A percentile compares a stretch with the other conserved stretches of the same genome.
Conservation (phyloP, 192 early-diverging fungal genomes). For the Umbelopsis sp. region DNA sequence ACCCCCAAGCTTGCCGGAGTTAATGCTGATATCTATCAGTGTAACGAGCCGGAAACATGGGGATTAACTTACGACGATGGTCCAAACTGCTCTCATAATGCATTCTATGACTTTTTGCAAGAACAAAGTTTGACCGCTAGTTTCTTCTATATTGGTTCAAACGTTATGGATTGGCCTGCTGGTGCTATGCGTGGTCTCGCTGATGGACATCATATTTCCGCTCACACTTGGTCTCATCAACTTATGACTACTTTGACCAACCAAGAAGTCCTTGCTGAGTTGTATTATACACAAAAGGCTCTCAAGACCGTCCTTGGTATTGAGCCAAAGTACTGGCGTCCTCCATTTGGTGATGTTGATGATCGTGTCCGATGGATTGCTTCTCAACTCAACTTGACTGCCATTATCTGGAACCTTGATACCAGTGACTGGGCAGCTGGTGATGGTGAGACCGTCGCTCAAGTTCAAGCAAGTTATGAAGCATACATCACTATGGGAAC, state of each 20-base stretch:
- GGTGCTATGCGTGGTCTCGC: constrained; percentile 35
- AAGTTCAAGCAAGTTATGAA: constrained; percentile 15
- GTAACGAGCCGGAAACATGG: constrained; percentile 49
- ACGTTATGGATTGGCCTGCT: constrained; percentile 39
- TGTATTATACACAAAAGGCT: constrained; percentile 48
- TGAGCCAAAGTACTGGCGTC: constrained; percentile 59
- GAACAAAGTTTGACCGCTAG: constrained; percentile 35
- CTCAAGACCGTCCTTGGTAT: constrained; percentile 48
- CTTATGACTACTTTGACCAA: constrained; percentile 41
- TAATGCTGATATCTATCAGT: constrained; percentile 28
- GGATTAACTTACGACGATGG: constrained; percentile 69
- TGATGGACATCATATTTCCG: constrained; percentile 61
- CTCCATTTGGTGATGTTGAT: constrained; percentile 59
- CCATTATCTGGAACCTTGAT: constrained; percentile 53
- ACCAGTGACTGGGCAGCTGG: constrained; percentile 46
- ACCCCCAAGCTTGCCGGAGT: constrained; percentile 25
- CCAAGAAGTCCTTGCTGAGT: constrained; percentile 42
- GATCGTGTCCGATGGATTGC: constrained; percentile 55
- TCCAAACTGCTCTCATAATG: constrained; percentile 45
- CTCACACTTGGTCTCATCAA: constrained; percentile 61
- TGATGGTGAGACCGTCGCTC: background rate
- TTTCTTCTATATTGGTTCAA: constrained; percentile 43
- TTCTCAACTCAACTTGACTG: constrained; percentile 43
- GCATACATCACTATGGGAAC: constrained; percentile 25
- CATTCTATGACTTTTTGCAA: constrained; percentile 46